Percentiles rank a stretch among this genome's conserved stretches.
Evolutionary conservation across 2,329 filamentous ascomycete genomes (phyloP).

Genomic region (Epichloe glyceriae): DNA sequence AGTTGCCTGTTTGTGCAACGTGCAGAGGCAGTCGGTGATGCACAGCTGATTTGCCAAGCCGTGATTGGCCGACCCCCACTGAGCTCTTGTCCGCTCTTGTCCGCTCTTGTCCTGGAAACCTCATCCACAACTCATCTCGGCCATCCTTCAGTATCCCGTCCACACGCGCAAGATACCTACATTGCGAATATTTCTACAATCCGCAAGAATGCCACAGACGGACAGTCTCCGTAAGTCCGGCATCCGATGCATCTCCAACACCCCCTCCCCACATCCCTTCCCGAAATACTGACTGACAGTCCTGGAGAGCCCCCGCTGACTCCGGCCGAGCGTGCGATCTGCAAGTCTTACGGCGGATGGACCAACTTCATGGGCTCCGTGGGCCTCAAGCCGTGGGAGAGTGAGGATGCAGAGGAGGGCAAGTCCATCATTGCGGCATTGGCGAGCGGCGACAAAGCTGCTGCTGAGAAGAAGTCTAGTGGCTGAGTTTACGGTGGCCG

Average conservation of each 20-base stretch:
- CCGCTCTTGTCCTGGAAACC: too few relatives aligned
- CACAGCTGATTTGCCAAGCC: too few relatives aligned
- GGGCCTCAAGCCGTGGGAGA: not conserved
- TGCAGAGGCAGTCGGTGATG: too few relatives aligned
- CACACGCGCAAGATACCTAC: not conserved
- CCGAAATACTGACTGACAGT: not conserved
- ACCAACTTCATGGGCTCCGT: slow-evolving; percentile 1
- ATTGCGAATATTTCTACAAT: not conserved
- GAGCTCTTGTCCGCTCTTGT: too few relatives aligned
- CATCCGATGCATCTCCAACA: not conserved
- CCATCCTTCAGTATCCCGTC: too few relatives aligned
- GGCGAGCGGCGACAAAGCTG: not conserved
- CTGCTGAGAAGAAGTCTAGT: not conserved
- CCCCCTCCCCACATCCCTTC: too few relatives aligned
- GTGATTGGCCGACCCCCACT: too few relatives aligned
- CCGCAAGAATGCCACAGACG: not conserved
- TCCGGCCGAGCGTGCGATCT: not conserved
- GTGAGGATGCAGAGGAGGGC: not conserved
- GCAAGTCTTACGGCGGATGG: slow-evolving; percentile 3
- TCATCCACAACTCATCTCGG: too few relatives aligned
- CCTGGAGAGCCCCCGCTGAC: slow-evolving; percentile 1
- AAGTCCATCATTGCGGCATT: slow-evolving; percentile 1
- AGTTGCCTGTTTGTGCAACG: too few relatives aligned
- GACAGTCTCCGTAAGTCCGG: not conserved
- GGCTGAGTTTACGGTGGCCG: not conserved